Evolutionary conservation across 164 flowering plant genomes (phyloP).

Genomic region (Vitis labrusca): DNA sequence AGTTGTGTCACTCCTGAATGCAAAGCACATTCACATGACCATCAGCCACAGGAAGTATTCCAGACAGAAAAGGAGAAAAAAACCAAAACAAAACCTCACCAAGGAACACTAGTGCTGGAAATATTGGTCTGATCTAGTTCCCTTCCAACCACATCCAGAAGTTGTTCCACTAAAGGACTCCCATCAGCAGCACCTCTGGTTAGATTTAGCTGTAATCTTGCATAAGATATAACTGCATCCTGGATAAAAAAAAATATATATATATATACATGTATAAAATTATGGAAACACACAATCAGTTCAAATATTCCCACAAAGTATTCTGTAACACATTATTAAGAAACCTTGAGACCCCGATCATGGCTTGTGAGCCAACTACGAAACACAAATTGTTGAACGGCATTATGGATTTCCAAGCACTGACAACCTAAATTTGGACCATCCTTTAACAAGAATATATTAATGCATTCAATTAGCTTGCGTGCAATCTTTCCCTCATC

Average conservation of each 20-base stretch:
- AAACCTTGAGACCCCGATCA: slow-evolving; percentile 80
- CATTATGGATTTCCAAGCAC: slow-evolving; percentile 70
- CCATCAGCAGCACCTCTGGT: slow-evolving; percentile 56
- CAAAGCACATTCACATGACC: slow-evolving; percentile 1
- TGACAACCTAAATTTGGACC: slow-evolving; percentile 82
- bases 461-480: slow-evolving; percentile 87
- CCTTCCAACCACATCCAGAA: slow-evolving; percentile 68
- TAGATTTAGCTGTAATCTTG: slow-evolving; percentile 71
- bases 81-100: slow-evolving; percentile 41
- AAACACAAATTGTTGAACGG: slow-evolving; percentile 65
- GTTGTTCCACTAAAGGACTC: slow-evolving; percentile 56
- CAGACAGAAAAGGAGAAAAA: neutral
- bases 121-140: slow-evolving; percentile 73
- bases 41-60: slow-evolving; percentile 1
- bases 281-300: neutral
- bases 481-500: slow-evolving; percentile 84
- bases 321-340: neutral
- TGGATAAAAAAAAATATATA: slow-evolving; percentile 19
- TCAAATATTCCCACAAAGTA: neutral
- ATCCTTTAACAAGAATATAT: slow-evolving; percentile 71
- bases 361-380: slow-evolving; percentile 71
- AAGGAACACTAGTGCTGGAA: slow-evolving; percentile 21
- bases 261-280: too few species aligned
- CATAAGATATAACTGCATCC: slow-evolving; percentile 74
- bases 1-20: slow-evolving; percentile 54